These are phyloP conservation scores for Calophaca sinica DNA, from an alignment of 306 rosid genomes.

Conservation along the genomic window DNA sequence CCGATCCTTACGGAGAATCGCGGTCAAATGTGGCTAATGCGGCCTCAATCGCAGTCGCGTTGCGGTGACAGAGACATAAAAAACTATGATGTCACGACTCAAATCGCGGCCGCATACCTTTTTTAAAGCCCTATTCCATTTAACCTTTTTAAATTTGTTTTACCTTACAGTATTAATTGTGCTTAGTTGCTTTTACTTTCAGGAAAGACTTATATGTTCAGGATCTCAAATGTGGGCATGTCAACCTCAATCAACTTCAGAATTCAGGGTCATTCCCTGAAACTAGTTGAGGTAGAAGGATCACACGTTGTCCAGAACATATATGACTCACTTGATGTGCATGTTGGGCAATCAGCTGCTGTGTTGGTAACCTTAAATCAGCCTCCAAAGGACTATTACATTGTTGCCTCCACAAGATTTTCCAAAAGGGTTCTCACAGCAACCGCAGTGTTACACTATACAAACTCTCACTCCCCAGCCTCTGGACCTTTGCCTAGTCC, in stretches of 20 bases:
- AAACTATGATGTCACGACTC: no score
- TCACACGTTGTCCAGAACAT: slow-evolving; percentile 80
- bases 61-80: no score
- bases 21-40: no score
- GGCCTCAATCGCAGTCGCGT: no score
- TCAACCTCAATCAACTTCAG: slow-evolving; percentile 89
- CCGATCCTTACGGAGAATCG: no score
- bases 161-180: slow-evolving; percentile 12
- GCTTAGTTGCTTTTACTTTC: slow-evolving; percentile 50
- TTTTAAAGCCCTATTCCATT: background rate
- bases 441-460: slow-evolving; percentile 73
- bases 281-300: slow-evolving; percentile 94
- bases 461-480: slow-evolving; percentile 79
- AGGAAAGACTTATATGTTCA: slow-evolving; percentile 91
- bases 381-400: slow-evolving; percentile 82
- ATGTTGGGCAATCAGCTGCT: slow-evolving; percentile 87
- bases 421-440: slow-evolving; percentile 64
- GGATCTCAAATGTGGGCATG: slow-evolving; percentile 90
- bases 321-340: slow-evolving; percentile 90
- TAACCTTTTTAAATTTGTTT: background rate
- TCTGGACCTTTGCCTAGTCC: slow-evolving; percentile 84
- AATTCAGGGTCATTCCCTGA: slow-evolving; percentile 79
- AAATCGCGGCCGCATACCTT: no score
- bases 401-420: slow-evolving; percentile 89
- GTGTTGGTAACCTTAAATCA: slow-evolving; percentile 82